Evolutionary conservation across 2,329 filamentous ascomycete genomes (phyloP).

Genomic region (Fusarium tricinctum): DNA sequence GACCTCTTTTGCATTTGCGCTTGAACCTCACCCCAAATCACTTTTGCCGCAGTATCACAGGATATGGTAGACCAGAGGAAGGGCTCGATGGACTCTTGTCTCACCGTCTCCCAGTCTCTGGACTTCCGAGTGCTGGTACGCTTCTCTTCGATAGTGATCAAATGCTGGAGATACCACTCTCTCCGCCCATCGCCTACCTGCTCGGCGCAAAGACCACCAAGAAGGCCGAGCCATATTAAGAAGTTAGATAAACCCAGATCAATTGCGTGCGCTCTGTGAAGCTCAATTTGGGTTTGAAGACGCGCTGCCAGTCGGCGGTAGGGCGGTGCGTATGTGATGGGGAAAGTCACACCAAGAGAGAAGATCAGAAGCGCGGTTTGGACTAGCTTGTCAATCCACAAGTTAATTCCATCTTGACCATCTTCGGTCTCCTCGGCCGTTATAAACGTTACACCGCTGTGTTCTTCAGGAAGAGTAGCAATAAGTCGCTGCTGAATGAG

Average conservation of each 20-base stretch:
- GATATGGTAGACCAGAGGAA: background rate
- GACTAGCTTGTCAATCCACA: background rate
- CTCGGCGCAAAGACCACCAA: background rate
- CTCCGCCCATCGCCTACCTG: background rate
- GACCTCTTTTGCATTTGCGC: background rate
- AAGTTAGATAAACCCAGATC: background rate
- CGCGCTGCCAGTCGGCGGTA: background rate
- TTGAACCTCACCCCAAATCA: background rate
- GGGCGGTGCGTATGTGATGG: slow-evolving; percentile 10
- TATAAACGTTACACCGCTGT: too few species aligned
- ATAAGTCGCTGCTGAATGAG: slow-evolving; percentile 16
- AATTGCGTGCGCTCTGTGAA: background rate
- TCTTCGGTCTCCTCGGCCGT: fast-evolving
- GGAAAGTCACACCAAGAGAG: background rate
- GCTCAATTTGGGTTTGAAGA: background rate
- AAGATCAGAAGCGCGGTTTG: slow-evolving; percentile 12
- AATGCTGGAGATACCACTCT: background rate
- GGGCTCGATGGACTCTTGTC: background rate
- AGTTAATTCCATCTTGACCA: fast-evolving
- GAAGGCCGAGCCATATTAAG: slow-evolving; percentile 5
- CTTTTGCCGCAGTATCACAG: background rate
- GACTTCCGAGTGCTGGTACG: fast-evolving
- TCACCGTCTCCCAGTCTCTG: background rate
- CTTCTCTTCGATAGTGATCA: background rate
- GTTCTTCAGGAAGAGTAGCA: background rate